Evolutionary conservation across 352 stramenopile genomes (phyloP), one percentile per base, ranked within the genome.

Genomic region (Phytophthora hybrid): DNA sequence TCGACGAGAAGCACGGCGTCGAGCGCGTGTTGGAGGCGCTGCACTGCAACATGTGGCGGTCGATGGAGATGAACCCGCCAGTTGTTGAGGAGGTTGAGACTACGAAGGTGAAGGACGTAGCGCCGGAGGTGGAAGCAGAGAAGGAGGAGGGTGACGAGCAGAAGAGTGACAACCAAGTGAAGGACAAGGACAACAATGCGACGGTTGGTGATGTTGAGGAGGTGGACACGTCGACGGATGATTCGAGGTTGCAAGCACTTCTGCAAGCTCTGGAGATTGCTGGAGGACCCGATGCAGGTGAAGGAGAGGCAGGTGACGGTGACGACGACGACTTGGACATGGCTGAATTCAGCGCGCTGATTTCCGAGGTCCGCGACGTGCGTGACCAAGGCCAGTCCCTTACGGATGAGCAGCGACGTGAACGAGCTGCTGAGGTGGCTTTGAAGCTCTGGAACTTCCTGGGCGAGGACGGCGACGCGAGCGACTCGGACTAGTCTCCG

Each of bases 391-490:
- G 87, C 0, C 53, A 87, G 21, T 60, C 56, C 5, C 71, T 95
- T 1, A 81, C 76, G 0, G 87, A 94, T 64, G 82, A 93, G 39
- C 71, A 94, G 47, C 76, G 88, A 32, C 86, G 88, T 53, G 80
- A 88, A 58, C 87, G 87, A 49, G 88, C 88, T 37, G 84, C 89
- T 1, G 81, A 91, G 23, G 85, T 95, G 37, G 88, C 88, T 31
- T 91, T 94, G 83, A 86, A 90, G 74, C 83, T 95, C 41, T 93
- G 82, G 85, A 87, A 69, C 63, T 78, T 91, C 59, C 63, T 95
- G 0, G 87, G 83, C 16, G 76, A 82, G 23, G 77, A 76, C 32
- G 64, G 57, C 23, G 67, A 52, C 14, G 67, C 59, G 11, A 75
- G 67, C n/a, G 73, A 77, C 31, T 75, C 69, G 5, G 63, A 83